Evolutionary conservation across 495 filamentous ascomycete species (phyloP), one percentile per base, ranked within the genome.

Genomic region (Cudoniella acicularis): DNA sequence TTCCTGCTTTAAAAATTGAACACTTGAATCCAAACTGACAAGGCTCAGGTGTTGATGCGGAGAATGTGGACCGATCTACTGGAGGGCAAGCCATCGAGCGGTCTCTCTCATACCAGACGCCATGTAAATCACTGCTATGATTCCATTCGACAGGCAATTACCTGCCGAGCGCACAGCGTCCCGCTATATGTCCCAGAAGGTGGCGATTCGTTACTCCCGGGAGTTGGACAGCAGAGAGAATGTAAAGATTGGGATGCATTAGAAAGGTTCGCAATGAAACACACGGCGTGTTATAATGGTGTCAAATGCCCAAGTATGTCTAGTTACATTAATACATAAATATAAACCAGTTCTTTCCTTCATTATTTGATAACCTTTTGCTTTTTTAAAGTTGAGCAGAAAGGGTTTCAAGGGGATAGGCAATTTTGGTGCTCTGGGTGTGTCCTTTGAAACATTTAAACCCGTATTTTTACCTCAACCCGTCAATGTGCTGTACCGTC

Each of bases 251-350:
- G 43, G 43, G 43, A 47, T 17, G 13, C 20, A 21, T n/a, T 47
- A 8, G 8, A 47, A 21, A 47, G 20, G 8, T 47, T n/a, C 16
- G 43, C 20, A 8, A 4, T 47, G 8, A n/a, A 47, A 4, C 43
- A 47, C 43, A 47, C 43, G 13, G 43, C 43, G 8, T 47, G 43
- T 47, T 47, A 47, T 21, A 47, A 47, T 47, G 43, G 43, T 47
- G 43, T 47, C 4, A 47, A 47, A 47, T 47, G 43, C 43, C 49
- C 49, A 52, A 52, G 30, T 36, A 36, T 36, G 30, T 36, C 13
- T 13, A 36, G 13, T 36, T 36, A 36, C 30, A 36, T 36, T 13
- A 36, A 36, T 36, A 36, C 4, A 6, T 36, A 13, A 36, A 36
- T 13, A 36, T 4, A 36, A 36, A 36, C 13, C 30, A 36, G 30